phyloP scores from a whole-genome alignment of 2,329 filamentous ascomycete genomes.

The Aspergillus ibericus region DNA sequence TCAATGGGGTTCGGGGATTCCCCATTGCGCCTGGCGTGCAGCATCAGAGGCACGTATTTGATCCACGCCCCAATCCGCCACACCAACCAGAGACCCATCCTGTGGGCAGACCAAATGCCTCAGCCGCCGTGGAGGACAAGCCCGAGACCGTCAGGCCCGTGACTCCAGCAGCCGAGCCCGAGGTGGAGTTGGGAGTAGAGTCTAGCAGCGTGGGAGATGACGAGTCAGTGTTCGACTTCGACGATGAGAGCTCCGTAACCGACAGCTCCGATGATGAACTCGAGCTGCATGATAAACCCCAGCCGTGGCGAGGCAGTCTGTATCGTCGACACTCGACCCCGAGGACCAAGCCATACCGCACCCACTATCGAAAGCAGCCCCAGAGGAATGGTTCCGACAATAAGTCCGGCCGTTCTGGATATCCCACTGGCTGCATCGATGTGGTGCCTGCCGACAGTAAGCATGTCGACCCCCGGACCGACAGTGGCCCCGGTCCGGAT shows the following conservation, averaged over 20 bases:
- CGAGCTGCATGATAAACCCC: conserved; percentile 15
- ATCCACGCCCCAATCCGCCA: not conserved
- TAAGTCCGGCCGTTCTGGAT: conserved; percentile 12
- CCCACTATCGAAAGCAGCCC: conserved; percentile 27
- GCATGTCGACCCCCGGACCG: conserved; percentile 3
- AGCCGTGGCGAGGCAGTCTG: conserved; percentile 19
- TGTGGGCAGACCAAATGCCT: not conserved
- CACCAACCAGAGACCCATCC: not conserved
- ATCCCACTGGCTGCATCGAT: conserved; percentile 23
- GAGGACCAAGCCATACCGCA: conserved; percentile 26
- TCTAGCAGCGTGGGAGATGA: conserved; percentile 31
- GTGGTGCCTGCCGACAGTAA: conserved; percentile 26
- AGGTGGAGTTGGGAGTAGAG: conserved; percentile 17
- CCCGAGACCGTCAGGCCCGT: conserved; percentile 5
- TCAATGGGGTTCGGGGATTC: not conserved
- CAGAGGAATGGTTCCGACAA: conserved; percentile 8
- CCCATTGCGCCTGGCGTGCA: not conserved
- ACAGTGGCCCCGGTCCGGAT: conserved; percentile 8
- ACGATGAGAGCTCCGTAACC: conserved; percentile 24
- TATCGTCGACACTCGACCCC: conserved; percentile 21
- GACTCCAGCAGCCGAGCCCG: conserved; percentile 8
- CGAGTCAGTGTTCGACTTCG: conserved; percentile 23
- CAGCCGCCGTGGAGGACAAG: not conserved
- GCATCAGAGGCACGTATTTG: conserved; percentile 4
- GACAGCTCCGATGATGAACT: conserved; percentile 28